Percentiles rank a stretch among this genome's conserved stretches.
Evolutionary conservation across 176 grass and related monocot genomes (phyloP).

Genomic region (Ampelocalamus luodianensis): DNA sequence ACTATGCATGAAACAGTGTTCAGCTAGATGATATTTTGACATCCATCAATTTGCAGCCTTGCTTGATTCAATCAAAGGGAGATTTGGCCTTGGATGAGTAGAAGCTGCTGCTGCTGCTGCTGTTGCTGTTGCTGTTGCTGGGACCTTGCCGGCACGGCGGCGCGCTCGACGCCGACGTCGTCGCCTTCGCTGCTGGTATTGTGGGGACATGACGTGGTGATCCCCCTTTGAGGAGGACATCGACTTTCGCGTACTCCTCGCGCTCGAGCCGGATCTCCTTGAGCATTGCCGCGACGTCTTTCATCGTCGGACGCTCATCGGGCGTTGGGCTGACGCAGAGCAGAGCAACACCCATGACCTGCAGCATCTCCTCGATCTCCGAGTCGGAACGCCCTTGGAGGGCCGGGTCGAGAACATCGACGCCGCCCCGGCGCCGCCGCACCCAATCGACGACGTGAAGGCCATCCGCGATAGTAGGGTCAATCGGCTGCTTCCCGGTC

Average conservation of each 20-base stretch:
- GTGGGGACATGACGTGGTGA: constrained; percentile 2
- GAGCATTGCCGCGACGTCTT: constrained; percentile 89
- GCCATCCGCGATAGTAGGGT: constrained; percentile 86
- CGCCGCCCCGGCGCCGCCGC: constrained; percentile 55
- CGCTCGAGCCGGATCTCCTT: constrained; percentile 84
- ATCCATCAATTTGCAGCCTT: neutral
- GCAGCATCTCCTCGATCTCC: constrained; percentile 88
- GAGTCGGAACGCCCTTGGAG: constrained; percentile 46
- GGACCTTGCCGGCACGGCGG: constrained; percentile 37
- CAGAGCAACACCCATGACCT: constrained; percentile 84
- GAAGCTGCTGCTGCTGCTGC: constrained; percentile 40
- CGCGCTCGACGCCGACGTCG: constrained; percentile 50
- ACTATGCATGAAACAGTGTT: neutral
- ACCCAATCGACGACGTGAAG: constrained; percentile 92
- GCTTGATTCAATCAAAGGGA: constrained; percentile 46
- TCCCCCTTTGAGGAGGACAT: constrained; percentile 66
- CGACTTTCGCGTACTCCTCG: constrained; percentile 71
- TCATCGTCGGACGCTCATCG: constrained; percentile 89
- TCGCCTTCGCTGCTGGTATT: neutral
- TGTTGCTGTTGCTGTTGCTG: neutral
- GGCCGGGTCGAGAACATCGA: constrained; percentile 68
- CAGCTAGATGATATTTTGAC: neutral
- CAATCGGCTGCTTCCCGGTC: constrained; percentile 89
- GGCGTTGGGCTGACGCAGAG: constrained; percentile 74
- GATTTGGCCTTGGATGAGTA: constrained; percentile 66